Base-by-base conservation (phyloP, 371 early-diverging fungal genomes). In the Apophysomyces variabilis region DNA sequence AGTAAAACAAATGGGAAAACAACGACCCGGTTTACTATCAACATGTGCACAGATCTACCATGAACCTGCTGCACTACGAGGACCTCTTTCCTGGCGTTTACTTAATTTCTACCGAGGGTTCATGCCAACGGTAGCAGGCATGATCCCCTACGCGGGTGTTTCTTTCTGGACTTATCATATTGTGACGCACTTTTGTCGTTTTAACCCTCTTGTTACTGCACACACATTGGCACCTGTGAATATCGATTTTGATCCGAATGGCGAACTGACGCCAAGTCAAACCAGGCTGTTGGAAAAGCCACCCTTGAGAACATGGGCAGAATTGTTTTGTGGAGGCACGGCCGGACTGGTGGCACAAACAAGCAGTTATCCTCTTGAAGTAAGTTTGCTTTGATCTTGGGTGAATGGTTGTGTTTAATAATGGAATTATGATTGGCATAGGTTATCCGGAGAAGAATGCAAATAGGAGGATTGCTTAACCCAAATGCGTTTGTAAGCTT, bases 121-220 rank as follows among this genome's bases (percentile, higher is more conserved):
- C 67, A 60, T 90, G 18, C 90, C 96, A 3, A 90, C 98, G 0
- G 75, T 97, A n/a, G 85, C 87, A 66, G 99, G 99, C 11, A 97
- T 98, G 85, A 79, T 98, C 4, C 99, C 98, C 4, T 99, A 99
- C 67, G 98, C 96, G 7, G 99, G 99, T 14, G 94, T 93, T 4
- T 91, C 95, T 2, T 95, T 96, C 72, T 88, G 87, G 69, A 89
- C 89, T 5, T 90, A 95, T 66, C 88, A 92, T 64, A 65, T 77
- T 26, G 65, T 91, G 38, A 88, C 87, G 4, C 71, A 87, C 26
- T 66, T 87, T 47, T 86, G 80, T 38, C 84, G 90, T 14, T 82
- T 73, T 32, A 66, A 86, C 46, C 79, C 85, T 11, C 39, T 73
- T 1, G 64, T 64, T 1, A 61, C 78, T 9, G 61, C 75, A 9